phyloP scores from a whole-genome alignment of 2,329 filamentous ascomycete species.

The Penicillium sp. region DNA sequence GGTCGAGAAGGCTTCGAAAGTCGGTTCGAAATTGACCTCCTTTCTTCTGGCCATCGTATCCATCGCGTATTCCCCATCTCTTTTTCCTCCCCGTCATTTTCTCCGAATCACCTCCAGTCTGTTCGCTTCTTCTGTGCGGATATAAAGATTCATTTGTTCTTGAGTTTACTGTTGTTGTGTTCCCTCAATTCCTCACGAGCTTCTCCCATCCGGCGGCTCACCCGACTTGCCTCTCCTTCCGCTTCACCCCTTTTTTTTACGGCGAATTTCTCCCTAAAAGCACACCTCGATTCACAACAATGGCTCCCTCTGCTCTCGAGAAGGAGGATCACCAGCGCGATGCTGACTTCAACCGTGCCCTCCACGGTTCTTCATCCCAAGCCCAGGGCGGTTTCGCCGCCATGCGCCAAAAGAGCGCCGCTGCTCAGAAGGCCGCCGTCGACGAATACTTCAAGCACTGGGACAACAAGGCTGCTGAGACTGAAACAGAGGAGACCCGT shows the following conservation, averaged over 20 bases:
- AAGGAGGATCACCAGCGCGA: constrained; percentile 82
- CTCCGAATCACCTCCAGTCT: background rate
- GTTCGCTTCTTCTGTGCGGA: background rate
- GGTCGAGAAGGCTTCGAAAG: constrained; percentile 22
- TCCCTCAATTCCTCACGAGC: constrained; percentile 14
- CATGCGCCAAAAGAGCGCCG: constrained; percentile 81
- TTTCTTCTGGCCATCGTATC: constrained; percentile 26
- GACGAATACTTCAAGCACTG: constrained; percentile 97
- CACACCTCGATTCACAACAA: constrained; percentile 38
- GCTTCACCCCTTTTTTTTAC: constrained; percentile 13
- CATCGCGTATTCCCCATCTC: constrained; percentile 17
- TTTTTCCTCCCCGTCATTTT: constrained; percentile 14
- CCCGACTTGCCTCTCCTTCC: background rate
- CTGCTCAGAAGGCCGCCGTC: constrained; percentile 78
- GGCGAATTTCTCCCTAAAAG: constrained; percentile 25
- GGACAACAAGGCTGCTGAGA: constrained; percentile 79
- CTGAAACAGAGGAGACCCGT: constrained; percentile 82
- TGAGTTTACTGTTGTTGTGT: background rate
- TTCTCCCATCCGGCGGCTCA: background rate
- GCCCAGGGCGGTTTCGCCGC: constrained; percentile 76
- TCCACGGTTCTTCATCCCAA: constrained; percentile 77
- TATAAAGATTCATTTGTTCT: constrained; percentile 1
- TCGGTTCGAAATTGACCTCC: constrained; percentile 27
- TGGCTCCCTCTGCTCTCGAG: constrained; percentile 69
- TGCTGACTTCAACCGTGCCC: constrained; percentile 86